phyloP scores from a whole-genome alignment of 257 asterid genomes.

The Gentiana macrophylla region DNA sequence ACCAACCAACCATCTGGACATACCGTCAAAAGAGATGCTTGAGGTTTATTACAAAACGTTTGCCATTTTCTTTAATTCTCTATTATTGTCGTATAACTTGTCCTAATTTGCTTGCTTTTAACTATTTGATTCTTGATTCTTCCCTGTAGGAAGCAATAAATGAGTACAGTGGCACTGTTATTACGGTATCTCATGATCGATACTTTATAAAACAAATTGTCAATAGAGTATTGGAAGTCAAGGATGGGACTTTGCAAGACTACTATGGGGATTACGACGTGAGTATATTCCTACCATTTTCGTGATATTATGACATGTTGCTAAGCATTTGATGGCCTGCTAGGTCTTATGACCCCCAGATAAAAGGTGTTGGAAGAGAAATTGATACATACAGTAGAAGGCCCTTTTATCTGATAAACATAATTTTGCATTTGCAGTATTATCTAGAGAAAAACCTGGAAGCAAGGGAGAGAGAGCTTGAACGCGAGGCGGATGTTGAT shows the following conservation, averaged over 20 bases:
- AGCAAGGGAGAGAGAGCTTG: conserved; percentile 84
- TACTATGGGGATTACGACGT: conserved; percentile 94
- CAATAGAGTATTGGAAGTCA: conserved; percentile 89
- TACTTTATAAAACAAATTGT: conserved; percentile 95
- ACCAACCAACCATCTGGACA: conserved; percentile 96
- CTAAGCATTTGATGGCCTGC: too few species aligned
- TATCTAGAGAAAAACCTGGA: conserved; percentile 97
- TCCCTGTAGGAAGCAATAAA: conserved; percentile 75
- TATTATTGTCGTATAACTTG: not conserved
- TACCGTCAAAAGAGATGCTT: conserved; percentile 97
- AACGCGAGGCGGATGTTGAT: conserved; percentile 96
- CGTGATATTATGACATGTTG: too few species aligned
- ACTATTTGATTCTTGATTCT: conserved; percentile 8
- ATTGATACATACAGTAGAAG: not conserved
- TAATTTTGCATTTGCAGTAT: conserved; percentile 39
- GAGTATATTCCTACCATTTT: conserved; percentile 13
- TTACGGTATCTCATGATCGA: conserved; percentile 94
- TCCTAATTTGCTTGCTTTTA: not conserved
- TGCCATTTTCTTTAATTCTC: not conserved
- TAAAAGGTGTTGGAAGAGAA: not conserved
- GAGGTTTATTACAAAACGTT: conserved; percentile 38
- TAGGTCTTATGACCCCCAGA: too few species aligned
- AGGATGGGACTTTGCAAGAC: conserved; percentile 74
- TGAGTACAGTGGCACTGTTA: conserved; percentile 89
- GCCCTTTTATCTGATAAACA: not conserved